Evolutionary conservation across 1,139 yeast genomes (phyloP), one percentile per base, ranked within the genome.

Genomic region (Hemisphaericaspora subhashii): DNA sequence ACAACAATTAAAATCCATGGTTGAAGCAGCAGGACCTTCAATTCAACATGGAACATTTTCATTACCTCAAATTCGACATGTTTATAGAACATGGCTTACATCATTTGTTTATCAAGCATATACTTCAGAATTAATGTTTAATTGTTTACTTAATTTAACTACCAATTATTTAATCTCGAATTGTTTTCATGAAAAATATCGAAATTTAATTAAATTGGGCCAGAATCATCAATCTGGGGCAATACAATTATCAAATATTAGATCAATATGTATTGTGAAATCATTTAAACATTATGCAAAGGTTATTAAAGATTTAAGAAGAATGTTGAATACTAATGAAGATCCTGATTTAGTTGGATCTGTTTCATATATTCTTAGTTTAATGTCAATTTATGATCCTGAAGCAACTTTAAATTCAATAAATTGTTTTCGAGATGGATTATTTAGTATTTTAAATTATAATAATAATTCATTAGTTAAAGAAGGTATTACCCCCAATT

Each of bases 321-420:
- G 41, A 6, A 45, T 57, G 16, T 54, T 71, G 37, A 66, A 66
- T 42, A 50, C 49, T 22, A 60, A 64, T 42, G 44, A 46, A 17
- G 61, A 63, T 37, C 69, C 72, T 1, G 68, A 62, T 36, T 44
- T 60, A 26, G 64, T 72, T 36, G 60, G 74, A 0, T 58, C 63
- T 4, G 65, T 66, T 8, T 66, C 73, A 23, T 71, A 69, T 44
- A 58, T 71, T 36, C 53, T 71, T 32, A 63, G 71, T 43, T 51
- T 70, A 39, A 69, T 68, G 72, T 58, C 74, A 9, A 62, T 69
- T 14, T 71, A 71, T 46, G 76, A 71, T 42, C 75, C 75, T 0
- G 74, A 68, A 44, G 74, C 72, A 5, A 68, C 73, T 0, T 47
- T 62, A n/a, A 50, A 62, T 43, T 66, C 74, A 26, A 58, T 63